Evolutionary conservation across 257 asterid genomes (phyloP), one percentile per base, ranked within the genome.

Genomic region (Gynochthodes officinalis): DNA sequence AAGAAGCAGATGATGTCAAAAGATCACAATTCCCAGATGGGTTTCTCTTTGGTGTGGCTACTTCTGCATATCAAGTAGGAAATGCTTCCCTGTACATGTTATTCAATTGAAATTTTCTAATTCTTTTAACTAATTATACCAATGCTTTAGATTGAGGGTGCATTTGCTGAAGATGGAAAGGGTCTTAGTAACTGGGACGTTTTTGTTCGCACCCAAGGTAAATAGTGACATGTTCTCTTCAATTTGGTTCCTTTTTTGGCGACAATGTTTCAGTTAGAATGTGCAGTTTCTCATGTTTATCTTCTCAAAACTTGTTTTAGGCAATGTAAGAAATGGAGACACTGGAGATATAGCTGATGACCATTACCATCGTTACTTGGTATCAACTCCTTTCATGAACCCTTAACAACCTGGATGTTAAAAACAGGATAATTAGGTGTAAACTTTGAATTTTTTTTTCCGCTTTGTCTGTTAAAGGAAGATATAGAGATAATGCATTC

Each of bases 341-440:
- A 83, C 68, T 73, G 97, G 86, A 43, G 81, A 84, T 82, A 42
- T 88, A 27, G 90, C 96, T 19, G 96, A 82, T 81, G 96, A 92
- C 77, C 92, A 90, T 81, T 92, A 88, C 81, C 94, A 92, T 82
- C 92, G 89, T 33, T 90, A 82, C 78, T 70, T 82, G 97, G 98
- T 90, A 82, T 18, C 50, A 23, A 19, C 49, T 1, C 7, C 15
- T 32, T 49, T 68, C 9, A 32, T 28, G 55, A 6, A 33, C 52
- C 13, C 44, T n/a, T n/a, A n/a, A n/a, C n/a, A n/a, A n/a, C n/a
- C n/a, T n/a, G n/a, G n/a, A n/a, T n/a, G n/a, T n/a, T n/a, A n/a
- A n/a, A 15, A 15, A 7, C 18, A 18, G 13, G 8, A 50, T 50
- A 1, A 50, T n/a, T n/a, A n/a, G n/a, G n/a, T n/a, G 4, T 39